Evolutionary conservation across 2,329 filamentous ascomycete genomes (phyloP), one percentile per base, ranked within the genome.

Genomic region (Stenocarpella maydis): DNA sequence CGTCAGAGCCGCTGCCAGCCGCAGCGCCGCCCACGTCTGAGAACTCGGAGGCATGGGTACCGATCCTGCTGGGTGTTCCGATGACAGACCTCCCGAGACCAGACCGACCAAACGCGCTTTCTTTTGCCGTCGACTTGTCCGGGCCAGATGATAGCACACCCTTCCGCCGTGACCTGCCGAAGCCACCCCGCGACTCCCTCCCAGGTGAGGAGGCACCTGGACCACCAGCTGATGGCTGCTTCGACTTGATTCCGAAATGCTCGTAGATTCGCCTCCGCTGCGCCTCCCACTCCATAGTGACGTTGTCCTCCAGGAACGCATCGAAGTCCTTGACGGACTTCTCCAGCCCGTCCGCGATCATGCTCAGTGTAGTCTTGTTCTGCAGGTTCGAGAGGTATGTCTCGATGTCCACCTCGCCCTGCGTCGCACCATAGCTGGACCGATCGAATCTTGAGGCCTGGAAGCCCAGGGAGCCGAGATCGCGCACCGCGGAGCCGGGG

Each of bases 211-310:
- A 73, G 5, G 80, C 77, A 17, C 39, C 77, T 72, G 54, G 72
- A 45, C 69, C 69, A 77, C 77, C 63, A 55, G 78, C 74, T 50
- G 72, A 14, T 74, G 69, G 76, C 58, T 90, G 87, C 28, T 84
- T 83, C 7, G 87, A 83, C 77, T 90, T 91, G 77, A 99, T 91
- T 17, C 96, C 96, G 79, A 99, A 98, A 80, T 99, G 96, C 76
- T 97, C 91, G 80, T 98, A 98, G 73, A 99, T 97, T 73, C 91
- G 91, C 80, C 92, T 93, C 72, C 95, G 91, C 82, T 98, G 95
- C 19, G 92, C 91, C 75, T 98, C 95, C 95, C 96, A 98, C 79
- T 98, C 94, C 84, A 97, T 91, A 37, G 94, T 93, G 61, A 98
- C 90, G 77, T 97, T 97, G 75, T 98, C 95, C 78, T 98, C 95